Conservation (phyloP, 441 rosid genomes). For the Syzygium malaccense region DNA sequence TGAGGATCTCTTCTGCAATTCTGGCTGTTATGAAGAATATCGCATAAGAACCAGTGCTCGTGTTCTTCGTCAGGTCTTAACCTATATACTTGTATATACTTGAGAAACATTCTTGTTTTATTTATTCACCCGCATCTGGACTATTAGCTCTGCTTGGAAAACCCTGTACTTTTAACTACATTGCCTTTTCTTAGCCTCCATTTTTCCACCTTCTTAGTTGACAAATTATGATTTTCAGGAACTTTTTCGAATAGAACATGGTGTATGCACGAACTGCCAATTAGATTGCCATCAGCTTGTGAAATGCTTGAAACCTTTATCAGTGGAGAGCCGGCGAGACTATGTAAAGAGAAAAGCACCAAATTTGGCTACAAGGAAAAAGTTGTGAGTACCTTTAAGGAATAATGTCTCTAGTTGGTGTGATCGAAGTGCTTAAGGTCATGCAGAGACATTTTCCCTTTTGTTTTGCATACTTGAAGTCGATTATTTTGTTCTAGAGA, state of each 20-base stretch:
- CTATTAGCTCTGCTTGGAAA: background rate
- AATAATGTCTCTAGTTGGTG: background rate
- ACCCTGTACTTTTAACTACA: background rate
- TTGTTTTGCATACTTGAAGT: background rate
- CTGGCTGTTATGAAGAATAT: constrained; percentile 86
- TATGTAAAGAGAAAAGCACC: constrained; percentile 64
- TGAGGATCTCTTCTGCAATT: constrained; percentile 90
- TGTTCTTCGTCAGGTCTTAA: constrained; percentile 71
- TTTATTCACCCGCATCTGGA: background rate
- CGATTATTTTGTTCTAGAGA: background rate
- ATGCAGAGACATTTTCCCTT: background rate
- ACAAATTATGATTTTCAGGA: constrained; percentile 41
- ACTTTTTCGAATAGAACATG: constrained; percentile 84
- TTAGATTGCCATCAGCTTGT: constrained; percentile 89
- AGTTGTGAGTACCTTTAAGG: constrained; percentile 42
- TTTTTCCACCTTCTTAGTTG: background rate
- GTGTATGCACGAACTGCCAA: constrained; percentile 73
- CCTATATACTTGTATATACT: background rate
- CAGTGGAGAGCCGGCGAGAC: constrained; percentile 49
- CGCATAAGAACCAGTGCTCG: constrained; percentile 74
- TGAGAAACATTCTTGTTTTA: background rate
- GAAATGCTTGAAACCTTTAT: constrained; percentile 56
- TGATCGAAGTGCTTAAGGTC: background rate
- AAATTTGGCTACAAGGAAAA: constrained; percentile 49
- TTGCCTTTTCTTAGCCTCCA: background rate